Base-by-base conservation (phyloP, 2,329 filamentous ascomycete species). In the Harringtonia lauricola region DNA sequence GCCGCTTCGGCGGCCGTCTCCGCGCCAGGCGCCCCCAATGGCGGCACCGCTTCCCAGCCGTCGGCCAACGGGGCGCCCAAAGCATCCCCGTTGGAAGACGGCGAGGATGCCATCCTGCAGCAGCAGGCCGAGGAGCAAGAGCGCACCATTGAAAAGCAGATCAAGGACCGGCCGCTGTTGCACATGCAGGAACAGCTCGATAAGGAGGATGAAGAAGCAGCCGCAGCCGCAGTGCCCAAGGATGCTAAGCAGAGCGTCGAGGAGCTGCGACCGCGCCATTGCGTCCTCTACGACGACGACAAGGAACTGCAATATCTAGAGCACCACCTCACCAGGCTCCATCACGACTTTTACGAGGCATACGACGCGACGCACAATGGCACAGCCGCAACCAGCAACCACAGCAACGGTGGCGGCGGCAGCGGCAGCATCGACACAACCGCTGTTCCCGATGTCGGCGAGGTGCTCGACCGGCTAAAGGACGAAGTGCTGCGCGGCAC, bases 151-250 rank as follows among this genome's bases (percentile, higher is more conserved):
- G 83, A 89, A 57, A 86, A 88, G 48, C 92, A 98, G 62, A 73
- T 96, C 17, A 86, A 81, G 47, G 88, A 95, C 49, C 77, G 90
- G 14, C 92, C 92, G 0, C 65, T 98, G 24, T 67, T 94, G n/a
- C 86, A 92, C 57, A 83, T 94, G 65, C 92, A 98, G 61, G 85
- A 95, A 55, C 74, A 88, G 58, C 72, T 95, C 19, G 92, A 98
- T 55, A 85, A 86, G 53, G 85, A 88, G 55, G 85, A 89, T 52
- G 80, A 86, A 34, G 71, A 74, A 31, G 74, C 67, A 43, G 75
- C 72, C 48, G 68, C 63, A 45, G 61, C 61, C 3, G 62, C 62
- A 7, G 51, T 55, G n/a, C 7, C 24, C 10, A 26, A n/a, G n/a
- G n/a, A n/a, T n/a, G n/a, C n/a, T n/a, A n/a, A n/a, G n/a, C n/a